Evolutionary conservation across 2,329 filamentous ascomycete species (phyloP).

Genomic region (Ophiostoma piceae): DNA sequence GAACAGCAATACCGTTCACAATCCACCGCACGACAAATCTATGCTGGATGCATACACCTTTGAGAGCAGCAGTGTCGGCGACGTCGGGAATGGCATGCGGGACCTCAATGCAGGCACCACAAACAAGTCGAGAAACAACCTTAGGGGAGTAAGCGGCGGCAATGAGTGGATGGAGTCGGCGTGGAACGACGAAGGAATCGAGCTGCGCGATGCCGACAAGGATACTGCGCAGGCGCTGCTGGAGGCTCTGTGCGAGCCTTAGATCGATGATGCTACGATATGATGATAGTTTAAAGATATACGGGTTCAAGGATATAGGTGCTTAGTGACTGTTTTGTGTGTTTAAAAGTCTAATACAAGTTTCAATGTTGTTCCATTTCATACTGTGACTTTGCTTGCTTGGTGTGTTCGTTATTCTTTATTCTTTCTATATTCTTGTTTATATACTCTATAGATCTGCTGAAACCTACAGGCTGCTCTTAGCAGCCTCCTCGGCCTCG

Average conservation of each 20-base stretch:
- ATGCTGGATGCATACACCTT: not conserved
- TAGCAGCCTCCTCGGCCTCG: constrained; percentile 48
- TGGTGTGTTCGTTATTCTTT: not conserved
- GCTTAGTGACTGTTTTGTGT: not conserved
- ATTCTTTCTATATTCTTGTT: not conserved
- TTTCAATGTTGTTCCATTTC: not conserved
- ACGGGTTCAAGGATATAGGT: not conserved
- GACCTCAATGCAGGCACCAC: not conserved
- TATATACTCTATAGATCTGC: not conserved
- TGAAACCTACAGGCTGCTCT: constrained; percentile 26
- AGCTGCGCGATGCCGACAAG: constrained; percentile 31
- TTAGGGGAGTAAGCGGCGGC: not conserved
- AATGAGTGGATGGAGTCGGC: constrained; percentile 38
- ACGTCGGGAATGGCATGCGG: not conserved
- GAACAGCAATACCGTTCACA: not conserved
- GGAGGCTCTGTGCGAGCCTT: constrained; percentile 32
- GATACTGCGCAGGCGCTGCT: constrained; percentile 39
- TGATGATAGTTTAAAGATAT: not conserved
- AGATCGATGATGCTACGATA: not conserved
- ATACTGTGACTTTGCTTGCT: too few relatives aligned
- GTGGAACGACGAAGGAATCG: constrained; percentile 31
- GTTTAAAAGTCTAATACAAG: not conserved
- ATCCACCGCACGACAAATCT: not conserved
- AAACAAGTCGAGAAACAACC: not conserved
- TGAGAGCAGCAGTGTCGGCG: not conserved